A percentile compares a stretch with the other conserved stretches of the same genome.
These are phyloP conservation scores for Aphanomyces euteiches DNA, from an alignment of 352 stramenopile genomes.

Conservation along the genomic window DNA sequence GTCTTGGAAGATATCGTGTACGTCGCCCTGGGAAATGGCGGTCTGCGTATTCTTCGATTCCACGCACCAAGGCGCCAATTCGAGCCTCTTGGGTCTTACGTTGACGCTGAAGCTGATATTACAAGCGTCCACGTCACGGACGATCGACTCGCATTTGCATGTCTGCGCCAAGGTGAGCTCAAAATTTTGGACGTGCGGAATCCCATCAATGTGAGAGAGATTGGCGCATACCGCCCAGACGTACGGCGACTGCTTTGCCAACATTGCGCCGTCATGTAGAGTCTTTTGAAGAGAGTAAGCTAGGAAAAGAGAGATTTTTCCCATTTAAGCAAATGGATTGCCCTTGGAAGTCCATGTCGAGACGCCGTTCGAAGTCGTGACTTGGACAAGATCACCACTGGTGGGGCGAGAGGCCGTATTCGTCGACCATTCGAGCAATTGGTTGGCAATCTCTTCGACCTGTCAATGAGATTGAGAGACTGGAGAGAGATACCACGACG, in stretches of 20 bases:
- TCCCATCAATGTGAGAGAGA: background rate
- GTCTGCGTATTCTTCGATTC: constrained; percentile 19
- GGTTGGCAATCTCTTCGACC: constrained; percentile 64
- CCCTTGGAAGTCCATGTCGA: constrained; percentile 62
- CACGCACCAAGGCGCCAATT: background rate
- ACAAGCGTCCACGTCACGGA: constrained; percentile 16
- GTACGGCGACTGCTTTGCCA: constrained; percentile 3
- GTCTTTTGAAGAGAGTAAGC: background rate
- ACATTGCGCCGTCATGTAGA: constrained; percentile 9
- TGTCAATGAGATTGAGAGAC: constrained; percentile 29
- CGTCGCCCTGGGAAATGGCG: constrained; percentile 16
- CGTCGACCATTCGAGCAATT: constrained; percentile 67
- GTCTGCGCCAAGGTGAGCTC: constrained; percentile 16
- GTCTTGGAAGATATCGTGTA: constrained; percentile 11
- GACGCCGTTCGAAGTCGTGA: constrained; percentile 52
- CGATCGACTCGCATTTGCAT: constrained; percentile 17
- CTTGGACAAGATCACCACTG: constrained; percentile 68
- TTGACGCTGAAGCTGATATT: constrained; percentile 1
- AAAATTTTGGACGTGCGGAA: constrained; percentile 26
- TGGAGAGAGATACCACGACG: background rate
- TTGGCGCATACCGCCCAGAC: background rate
- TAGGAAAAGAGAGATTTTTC: constrained; percentile 1
- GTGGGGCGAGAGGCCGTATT: constrained; percentile 40
- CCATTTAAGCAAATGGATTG: constrained; percentile 58
- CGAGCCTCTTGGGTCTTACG: constrained; percentile 17